Evolutionary conservation across 2,329 filamentous ascomycete genomes (phyloP).

Genomic region (Fusarium sp.): DNA sequence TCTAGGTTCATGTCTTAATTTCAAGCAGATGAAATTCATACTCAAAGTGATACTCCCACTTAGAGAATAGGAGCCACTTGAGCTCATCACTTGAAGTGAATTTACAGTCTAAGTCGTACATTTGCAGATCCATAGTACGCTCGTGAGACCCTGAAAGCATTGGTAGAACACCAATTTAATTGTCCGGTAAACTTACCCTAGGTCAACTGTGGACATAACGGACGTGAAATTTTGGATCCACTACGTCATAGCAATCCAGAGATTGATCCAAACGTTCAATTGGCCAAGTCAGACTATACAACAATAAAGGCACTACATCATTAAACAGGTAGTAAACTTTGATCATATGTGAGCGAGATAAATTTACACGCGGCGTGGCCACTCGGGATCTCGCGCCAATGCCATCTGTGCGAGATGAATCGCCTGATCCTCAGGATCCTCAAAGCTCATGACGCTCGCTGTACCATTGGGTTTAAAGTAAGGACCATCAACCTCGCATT

Average conservation of each 20-base stretch:
- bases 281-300: neutral
- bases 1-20: too few species aligned
- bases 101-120: fast-evolving
- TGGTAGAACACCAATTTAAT: neutral
- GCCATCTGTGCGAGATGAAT: slow-evolving; percentile 35
- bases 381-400: slow-evolving; percentile 23
- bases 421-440: slow-evolving; percentile 25
- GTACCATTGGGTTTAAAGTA: slow-evolving; percentile 48
- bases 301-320: too few species aligned
- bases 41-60: fast-evolving
- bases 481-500: slow-evolving; percentile 52
- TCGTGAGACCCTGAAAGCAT: fast-evolving
- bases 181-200: neutral
- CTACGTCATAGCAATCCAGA: neutral
- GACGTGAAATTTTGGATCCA: neutral
- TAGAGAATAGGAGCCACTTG: neutral
- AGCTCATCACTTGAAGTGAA: neutral
- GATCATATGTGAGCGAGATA: too few species aligned
- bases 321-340: neutral
- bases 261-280: neutral
- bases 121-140: fast-evolving
- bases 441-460: neutral
- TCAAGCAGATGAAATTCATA: too few species aligned
- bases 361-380: slow-evolving; percentile 10
- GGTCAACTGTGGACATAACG: fast-evolving